Conservation (phyloP, 163 green algal genomes). For the Coccomyxa subellipsoidea region DNA sequence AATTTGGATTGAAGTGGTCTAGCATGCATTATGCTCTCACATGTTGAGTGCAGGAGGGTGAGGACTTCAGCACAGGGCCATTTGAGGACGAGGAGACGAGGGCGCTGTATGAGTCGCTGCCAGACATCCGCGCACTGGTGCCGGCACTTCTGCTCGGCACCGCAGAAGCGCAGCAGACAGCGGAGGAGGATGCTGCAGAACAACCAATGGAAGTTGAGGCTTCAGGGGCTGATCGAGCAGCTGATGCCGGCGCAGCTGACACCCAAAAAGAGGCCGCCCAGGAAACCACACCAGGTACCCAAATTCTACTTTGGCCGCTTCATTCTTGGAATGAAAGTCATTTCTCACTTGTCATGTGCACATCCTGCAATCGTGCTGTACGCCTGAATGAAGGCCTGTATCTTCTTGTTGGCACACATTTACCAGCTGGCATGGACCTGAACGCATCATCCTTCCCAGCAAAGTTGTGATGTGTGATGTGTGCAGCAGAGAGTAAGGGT, state of each 20-base stretch:
- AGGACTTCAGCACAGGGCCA: constrained; percentile 3
- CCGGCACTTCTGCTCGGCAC: constrained; percentile 66
- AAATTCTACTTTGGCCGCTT: too few relatives aligned
- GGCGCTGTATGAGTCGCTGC: constrained; percentile 68
- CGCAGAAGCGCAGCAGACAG: constrained; percentile 12
- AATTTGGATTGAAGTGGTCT: neutral
- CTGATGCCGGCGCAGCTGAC: constrained; percentile 7
- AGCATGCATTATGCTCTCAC: neutral
- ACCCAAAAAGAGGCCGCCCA: neutral
- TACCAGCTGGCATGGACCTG: too few relatives aligned
- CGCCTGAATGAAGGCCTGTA: too few relatives aligned
- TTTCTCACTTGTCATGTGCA: too few relatives aligned
- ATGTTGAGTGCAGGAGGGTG: constrained; percentile 1
- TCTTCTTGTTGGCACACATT: too few relatives aligned
- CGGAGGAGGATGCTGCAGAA: neutral
- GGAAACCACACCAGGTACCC: neutral
- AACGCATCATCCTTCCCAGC: too few relatives aligned
- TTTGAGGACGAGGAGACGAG: constrained; percentile 65
- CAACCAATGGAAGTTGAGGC: neutral
- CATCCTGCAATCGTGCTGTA: too few relatives aligned
- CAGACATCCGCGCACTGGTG: constrained; percentile 66
- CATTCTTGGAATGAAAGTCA: too few relatives aligned
- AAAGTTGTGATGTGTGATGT: too few relatives aligned
- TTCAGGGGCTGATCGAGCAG: neutral
- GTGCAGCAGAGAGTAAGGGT: neutral